Base-by-base conservation (phyloP, 257 asterid species). In the Leptodermis oblonga region DNA sequence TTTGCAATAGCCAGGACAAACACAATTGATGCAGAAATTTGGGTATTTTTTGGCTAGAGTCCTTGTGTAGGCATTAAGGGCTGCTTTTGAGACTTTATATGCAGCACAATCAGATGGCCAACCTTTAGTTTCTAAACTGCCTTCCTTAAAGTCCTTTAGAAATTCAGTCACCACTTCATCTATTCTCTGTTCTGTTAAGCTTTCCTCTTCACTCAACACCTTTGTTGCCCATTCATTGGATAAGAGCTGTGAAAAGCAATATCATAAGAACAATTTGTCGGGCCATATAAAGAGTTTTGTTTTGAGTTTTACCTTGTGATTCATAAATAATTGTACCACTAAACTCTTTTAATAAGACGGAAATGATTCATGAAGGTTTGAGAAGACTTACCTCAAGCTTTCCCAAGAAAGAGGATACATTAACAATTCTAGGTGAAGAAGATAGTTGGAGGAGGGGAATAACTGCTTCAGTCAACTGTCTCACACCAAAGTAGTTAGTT, bases 1-100 rank as follows among this genome's bases (percentile, higher is more conserved):
- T 17, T 72, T 72, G 0, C 67, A 64, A 65, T 1, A 71, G 42
- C 81, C 81, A 0, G 83, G 83, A 22, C 73, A 69, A 5, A 79
- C 71, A 48, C 71, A 62, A 28, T 80, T 80, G 71, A 77, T 30
- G 43, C 70, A 49, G n/a, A 80, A 15, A 37, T 34, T 60, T 1
- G 73, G 76, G 67, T 77, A 70, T 39, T 46, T 66, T 49, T 70
- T 74, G 66, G 79, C 77, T 15, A 80, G 7, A 70, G 77, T 42
- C 46, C 84, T 69, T 53, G 79, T 76, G 20, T 80, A 71, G 3
- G 77, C 77, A 70, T 80, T 80, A 11, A 73, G 36, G 36, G 79
- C 77, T 1, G 77, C 70, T 60, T 80, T 80, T 14, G 82, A 76
- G 25, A 80, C 66, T 67, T 37, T 73, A 34, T 80, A 80, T 31